Percentiles rank a stretch among this genome's conserved stretches.
Evolutionary conservation across 306 rosid genomes (phyloP).

Genomic region (Citrullus colocynthis): DNA sequence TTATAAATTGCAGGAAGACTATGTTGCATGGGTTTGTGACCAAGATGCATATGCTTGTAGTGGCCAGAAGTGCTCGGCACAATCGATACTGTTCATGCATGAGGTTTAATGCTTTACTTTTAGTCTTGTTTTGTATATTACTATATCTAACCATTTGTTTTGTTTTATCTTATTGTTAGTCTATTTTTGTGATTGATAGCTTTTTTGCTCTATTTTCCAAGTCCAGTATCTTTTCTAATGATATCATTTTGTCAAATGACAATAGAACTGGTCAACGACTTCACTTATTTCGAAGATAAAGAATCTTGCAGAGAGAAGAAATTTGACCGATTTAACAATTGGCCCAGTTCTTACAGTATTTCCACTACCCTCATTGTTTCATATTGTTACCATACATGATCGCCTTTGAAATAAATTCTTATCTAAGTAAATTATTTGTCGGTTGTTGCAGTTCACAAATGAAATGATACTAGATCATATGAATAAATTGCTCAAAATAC

Average conservation of each 20-base stretch:
- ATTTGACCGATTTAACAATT: conserved; percentile 63
- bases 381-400: not conserved
- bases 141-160: not conserved
- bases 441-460: conserved; percentile 47
- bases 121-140: not conserved
- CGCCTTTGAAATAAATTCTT: not conserved
- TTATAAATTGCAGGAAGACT: conserved; percentile 59
- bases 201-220: not conserved
- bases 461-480: conserved; percentile 68
- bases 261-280: conserved; percentile 73
- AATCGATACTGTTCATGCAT: conserved; percentile 75
- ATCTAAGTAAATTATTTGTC: not conserved
- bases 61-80: conserved; percentile 98
- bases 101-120: conserved; percentile 49
- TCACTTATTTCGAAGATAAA: conserved; percentile 61
- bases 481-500: conserved; percentile 59
- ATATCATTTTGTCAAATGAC: conserved; percentile 10
- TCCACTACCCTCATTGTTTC: not conserved
- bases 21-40: conserved; percentile 90
- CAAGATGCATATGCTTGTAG: conserved; percentile 99
- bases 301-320: conserved; percentile 83
- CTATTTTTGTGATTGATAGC: not conserved
- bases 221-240: not conserved
- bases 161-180: not conserved
- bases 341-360: conserved; percentile 92